phyloP scores from a whole-genome alignment of 768 basidiomycete species.

The Ephemerocybe angulata region DNA sequence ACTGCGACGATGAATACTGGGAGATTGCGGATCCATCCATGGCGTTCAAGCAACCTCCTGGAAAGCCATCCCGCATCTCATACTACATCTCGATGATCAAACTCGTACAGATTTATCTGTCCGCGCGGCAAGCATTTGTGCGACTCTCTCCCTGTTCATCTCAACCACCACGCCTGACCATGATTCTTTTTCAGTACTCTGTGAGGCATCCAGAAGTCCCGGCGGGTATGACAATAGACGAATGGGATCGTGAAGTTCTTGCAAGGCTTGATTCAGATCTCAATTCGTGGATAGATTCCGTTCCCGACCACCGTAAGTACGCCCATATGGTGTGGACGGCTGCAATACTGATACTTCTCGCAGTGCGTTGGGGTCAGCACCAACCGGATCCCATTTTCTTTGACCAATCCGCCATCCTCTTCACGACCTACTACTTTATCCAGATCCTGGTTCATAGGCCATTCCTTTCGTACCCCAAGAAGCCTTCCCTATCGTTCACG shows the following conservation, averaged over 20 bases:
- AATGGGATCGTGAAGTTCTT: slow-evolving; percentile 51
- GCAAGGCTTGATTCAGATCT: slow-evolving; percentile 60
- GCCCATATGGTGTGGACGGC: too few relatives aligned
- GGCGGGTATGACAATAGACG: slow-evolving; percentile 33
- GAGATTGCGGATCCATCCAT: slow-evolving; percentile 36
- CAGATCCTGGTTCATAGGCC: slow-evolving; percentile 68
- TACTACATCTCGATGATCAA: slow-evolving; percentile 45
- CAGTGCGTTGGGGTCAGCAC: slow-evolving; percentile 30
- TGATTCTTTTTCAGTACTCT: slow-evolving; percentile 44
- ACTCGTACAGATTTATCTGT: slow-evolving; percentile 48
- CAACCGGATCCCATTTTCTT: slow-evolving; percentile 15
- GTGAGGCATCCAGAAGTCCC: slow-evolving; percentile 46
- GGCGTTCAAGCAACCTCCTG: slow-evolving; percentile 53
- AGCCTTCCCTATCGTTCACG: slow-evolving; percentile 34
- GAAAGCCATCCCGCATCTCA: slow-evolving; percentile 41
- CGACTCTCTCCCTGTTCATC: slow-evolving; percentile 11
- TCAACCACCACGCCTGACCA: too few relatives aligned
- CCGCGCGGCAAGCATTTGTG: slow-evolving; percentile 50
- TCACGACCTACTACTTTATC: slow-evolving; percentile 18
- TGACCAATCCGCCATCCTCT: slow-evolving; percentile 20
- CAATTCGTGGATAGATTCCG: slow-evolving; percentile 56
- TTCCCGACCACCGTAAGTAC: slow-evolving; percentile 45
- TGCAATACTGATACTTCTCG: too few relatives aligned
- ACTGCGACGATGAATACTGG: slow-evolving; percentile 72
- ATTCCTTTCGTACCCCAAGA: slow-evolving; percentile 54